These are phyloP conservation scores for Macrolepiota albuminosa DNA, from an alignment of 768 basidiomycete species.

Conservation along the genomic window DNA sequence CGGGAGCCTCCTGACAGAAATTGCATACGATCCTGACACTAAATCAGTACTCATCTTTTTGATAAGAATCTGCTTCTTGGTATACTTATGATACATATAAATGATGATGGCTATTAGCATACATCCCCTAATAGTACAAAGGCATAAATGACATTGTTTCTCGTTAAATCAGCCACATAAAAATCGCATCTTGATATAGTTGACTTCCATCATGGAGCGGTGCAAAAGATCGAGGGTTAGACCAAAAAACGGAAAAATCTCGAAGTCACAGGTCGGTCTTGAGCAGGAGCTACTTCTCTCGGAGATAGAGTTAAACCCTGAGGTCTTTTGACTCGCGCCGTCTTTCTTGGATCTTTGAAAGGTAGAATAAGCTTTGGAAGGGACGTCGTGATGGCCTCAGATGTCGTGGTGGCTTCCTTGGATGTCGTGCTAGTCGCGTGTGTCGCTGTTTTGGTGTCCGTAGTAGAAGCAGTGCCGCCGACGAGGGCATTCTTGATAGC, in stretches of 20 bases:
- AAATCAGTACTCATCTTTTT: not conserved
- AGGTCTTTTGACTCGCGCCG: slow-evolving; percentile 29
- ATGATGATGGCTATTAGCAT: not conserved
- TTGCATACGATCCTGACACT: not conserved
- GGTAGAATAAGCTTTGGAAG: slow-evolving; percentile 11
- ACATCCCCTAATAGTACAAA: not conserved
- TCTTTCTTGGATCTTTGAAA: slow-evolving; percentile 28
- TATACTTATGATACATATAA: not conserved
- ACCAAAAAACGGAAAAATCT: slow-evolving; percentile 24
- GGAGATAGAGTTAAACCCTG: slow-evolving; percentile 14
- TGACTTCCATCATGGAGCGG: not conserved
- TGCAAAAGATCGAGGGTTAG: not conserved
- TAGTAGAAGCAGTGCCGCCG: slow-evolving; percentile 15
- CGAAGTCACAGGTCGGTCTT: slow-evolving; percentile 15
- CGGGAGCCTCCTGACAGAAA: too few relatives aligned
- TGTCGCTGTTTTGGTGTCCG: not conserved
- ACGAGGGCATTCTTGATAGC: slow-evolving; percentile 44
- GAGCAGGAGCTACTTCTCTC: slow-evolving; percentile 8
- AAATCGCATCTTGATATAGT: not conserved
- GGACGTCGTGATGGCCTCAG: slow-evolving; percentile 2
- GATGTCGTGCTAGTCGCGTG: not conserved
- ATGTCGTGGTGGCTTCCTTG: not conserved
- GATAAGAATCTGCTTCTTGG: not conserved
- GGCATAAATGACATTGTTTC: not conserved
- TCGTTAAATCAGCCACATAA: not conserved